Percentiles rank a stretch among this genome's conserved stretches.
Conservation (phyloP, 257 asterid genomes). For the Solanum virginianum region DNA sequence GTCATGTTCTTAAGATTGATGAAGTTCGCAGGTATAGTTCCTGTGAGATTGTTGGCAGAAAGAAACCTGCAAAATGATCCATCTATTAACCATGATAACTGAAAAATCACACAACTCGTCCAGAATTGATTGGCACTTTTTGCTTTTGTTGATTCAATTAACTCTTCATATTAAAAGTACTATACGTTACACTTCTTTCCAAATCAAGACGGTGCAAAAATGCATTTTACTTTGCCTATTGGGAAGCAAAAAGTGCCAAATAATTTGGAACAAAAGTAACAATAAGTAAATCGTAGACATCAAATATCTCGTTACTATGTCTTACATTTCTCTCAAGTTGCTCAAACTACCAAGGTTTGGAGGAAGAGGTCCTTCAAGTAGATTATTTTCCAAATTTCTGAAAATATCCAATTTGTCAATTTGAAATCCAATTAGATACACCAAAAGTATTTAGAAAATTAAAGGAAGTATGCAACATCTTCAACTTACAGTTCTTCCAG, state of each 20-base stretch:
- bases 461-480: background rate
- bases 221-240: background rate
- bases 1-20: conserved; percentile 55
- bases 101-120: background rate
- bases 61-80: conserved; percentile 46
- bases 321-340: conserved; percentile 61
- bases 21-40: conserved; percentile 54
- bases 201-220: background rate
- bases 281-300: background rate
- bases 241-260: background rate
- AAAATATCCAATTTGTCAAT: background rate
- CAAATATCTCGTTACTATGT: background rate
- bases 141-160: background rate
- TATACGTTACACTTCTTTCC: background rate
- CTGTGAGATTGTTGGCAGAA: conserved; percentile 64
- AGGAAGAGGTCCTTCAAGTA: conserved; percentile 74
- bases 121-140: background rate
- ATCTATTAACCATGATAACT: background rate
- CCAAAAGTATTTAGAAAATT: background rate
- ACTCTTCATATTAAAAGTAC: background rate
- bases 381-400: conserved; percentile 75
- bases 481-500: conserved; percentile 60
- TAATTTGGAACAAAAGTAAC: background rate
- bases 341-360: conserved; percentile 52
- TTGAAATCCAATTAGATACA: conserved; percentile 10